Evolutionary conservation across 371 early-diverging fungal genomes (phyloP).

Genomic region (Apophysomyces trapeziformis): DNA sequence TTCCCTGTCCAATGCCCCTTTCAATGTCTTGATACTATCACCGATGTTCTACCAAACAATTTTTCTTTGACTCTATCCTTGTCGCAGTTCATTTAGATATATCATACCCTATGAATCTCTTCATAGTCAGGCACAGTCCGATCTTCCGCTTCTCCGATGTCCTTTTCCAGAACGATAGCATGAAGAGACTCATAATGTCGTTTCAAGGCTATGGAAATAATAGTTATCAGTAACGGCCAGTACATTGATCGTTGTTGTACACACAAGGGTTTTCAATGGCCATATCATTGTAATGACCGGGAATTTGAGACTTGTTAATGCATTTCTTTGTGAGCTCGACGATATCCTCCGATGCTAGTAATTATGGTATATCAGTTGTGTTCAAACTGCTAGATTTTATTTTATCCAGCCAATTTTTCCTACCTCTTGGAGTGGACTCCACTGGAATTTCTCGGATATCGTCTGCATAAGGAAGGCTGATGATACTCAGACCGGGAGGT

Average conservation of each 20-base stretch:
- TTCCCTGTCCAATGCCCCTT: not conserved
- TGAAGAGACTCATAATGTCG: conserved; percentile 67
- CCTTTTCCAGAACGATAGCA: conserved; percentile 57
- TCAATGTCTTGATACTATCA: conserved; percentile 15
- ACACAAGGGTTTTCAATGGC: conserved; percentile 68
- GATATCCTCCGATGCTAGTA: conserved; percentile 15
- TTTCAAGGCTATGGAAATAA: conserved; percentile 49
- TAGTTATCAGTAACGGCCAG: not conserved
- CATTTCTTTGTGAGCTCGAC: conserved; percentile 32
- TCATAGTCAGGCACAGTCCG: conserved; percentile 25
- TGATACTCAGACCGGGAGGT: conserved; percentile 65
- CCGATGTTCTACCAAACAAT: conserved; percentile 9
- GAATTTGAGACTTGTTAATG: conserved; percentile 48
- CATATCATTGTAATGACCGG: conserved; percentile 50
- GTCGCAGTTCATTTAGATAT: not conserved
- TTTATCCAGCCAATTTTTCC: not conserved
- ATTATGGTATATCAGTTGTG: not conserved
- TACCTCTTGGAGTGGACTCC: conserved; percentile 33
- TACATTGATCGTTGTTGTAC: conserved; percentile 16
- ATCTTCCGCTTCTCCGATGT: conserved; percentile 20
- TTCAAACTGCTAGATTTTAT: not conserved
- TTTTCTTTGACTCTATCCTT: not conserved
- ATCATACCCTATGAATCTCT: conserved; percentile 24
- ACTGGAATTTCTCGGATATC: conserved; percentile 61
- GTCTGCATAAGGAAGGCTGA: conserved; percentile 72